Evolutionary conservation across 768 basidiomycete species (phyloP).

Genomic region (Rhizopogon roseolus): DNA sequence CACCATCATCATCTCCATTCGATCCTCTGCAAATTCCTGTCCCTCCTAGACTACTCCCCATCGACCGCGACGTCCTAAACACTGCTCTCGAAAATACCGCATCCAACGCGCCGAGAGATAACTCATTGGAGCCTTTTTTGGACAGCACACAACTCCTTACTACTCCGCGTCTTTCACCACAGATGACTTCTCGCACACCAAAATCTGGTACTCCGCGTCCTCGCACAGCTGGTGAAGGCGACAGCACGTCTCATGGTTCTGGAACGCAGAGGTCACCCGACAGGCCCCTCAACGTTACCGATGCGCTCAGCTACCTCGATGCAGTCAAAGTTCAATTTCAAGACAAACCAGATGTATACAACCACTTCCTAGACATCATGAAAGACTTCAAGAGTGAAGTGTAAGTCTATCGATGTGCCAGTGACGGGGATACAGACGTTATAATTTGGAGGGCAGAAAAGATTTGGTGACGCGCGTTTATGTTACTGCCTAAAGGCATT

Average conservation of each 20-base stretch:
- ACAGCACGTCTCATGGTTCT: constrained; percentile 17
- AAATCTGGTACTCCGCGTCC: constrained; percentile 39
- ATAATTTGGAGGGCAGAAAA: background rate
- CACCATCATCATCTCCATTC: background rate
- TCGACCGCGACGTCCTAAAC: constrained; percentile 3
- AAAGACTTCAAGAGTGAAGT: constrained; percentile 98
- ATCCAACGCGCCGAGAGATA: background rate
- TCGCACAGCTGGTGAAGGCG: constrained; percentile 19
- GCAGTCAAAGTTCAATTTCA: constrained; percentile 91
- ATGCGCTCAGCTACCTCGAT: constrained; percentile 91
- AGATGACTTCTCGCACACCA: constrained; percentile 17
- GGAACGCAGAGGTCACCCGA: constrained; percentile 32
- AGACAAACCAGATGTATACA: constrained; percentile 91
- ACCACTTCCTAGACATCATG: constrained; percentile 94
- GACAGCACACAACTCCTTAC: background rate
- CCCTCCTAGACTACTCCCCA: background rate
- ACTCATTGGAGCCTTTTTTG: background rate
- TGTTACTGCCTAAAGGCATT: constrained; percentile 1
- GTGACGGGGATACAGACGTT: background rate
- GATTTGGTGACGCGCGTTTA: background rate
- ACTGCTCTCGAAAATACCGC: background rate
- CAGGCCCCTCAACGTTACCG: constrained; percentile 84
- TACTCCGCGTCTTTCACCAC: background rate
- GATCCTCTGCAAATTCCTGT: background rate
- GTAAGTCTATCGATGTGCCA: constrained; percentile 42